phyloP scores from a whole-genome alignment of 1,284 basidiomycete genomes.

The Mycena sp. region DNA sequence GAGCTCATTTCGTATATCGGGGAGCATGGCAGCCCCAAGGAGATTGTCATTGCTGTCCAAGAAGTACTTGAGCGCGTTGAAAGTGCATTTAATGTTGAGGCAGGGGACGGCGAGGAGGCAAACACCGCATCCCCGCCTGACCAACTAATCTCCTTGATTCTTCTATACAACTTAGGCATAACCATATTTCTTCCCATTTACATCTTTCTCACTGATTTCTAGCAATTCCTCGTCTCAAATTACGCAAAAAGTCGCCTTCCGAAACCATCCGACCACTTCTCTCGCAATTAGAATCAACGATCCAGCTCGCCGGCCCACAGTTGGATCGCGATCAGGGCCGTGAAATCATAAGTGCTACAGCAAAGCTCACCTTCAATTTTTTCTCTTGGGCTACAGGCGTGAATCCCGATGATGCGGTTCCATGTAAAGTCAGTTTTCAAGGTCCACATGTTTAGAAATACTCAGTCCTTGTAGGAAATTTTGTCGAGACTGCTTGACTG shows the following conservation, averaged over 20 bases:
- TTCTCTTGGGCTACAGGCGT: slow-evolving; percentile 43
- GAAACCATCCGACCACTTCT: slow-evolving; percentile 57
- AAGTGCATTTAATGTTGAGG: slow-evolving; percentile 34
- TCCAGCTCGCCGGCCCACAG: slow-evolving; percentile 40
- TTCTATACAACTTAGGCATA: slow-evolving; percentile 52
- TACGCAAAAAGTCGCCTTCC: slow-evolving; percentile 54
- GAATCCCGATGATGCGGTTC: slow-evolving; percentile 35
- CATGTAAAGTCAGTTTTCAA: slow-evolving; percentile 35
- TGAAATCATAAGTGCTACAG: slow-evolving; percentile 46
- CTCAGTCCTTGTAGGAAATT: slow-evolving; percentile 43
- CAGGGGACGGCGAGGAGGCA: slow-evolving; percentile 40
- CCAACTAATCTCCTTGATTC: slow-evolving; percentile 49
- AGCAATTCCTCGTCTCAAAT: slow-evolving; percentile 62
- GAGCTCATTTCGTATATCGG: slow-evolving; percentile 56
- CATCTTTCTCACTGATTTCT: neutral
- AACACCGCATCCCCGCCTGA: slow-evolving; percentile 23
- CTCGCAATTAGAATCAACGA: slow-evolving; percentile 46
- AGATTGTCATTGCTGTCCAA: slow-evolving; percentile 67
- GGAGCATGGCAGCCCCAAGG: slow-evolving; percentile 61
- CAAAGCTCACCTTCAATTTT: slow-evolving; percentile 42
- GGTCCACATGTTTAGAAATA: slow-evolving; percentile 33
- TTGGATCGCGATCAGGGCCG: slow-evolving; percentile 47
- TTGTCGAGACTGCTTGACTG: slow-evolving; percentile 49
- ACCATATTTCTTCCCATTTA: neutral
- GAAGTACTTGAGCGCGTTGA: slow-evolving; percentile 63